Evolutionary conservation across 2,329 filamentous ascomycete genomes (phyloP), one percentile per base, ranked within the genome.

Genomic region (Cercospora sojina): DNA sequence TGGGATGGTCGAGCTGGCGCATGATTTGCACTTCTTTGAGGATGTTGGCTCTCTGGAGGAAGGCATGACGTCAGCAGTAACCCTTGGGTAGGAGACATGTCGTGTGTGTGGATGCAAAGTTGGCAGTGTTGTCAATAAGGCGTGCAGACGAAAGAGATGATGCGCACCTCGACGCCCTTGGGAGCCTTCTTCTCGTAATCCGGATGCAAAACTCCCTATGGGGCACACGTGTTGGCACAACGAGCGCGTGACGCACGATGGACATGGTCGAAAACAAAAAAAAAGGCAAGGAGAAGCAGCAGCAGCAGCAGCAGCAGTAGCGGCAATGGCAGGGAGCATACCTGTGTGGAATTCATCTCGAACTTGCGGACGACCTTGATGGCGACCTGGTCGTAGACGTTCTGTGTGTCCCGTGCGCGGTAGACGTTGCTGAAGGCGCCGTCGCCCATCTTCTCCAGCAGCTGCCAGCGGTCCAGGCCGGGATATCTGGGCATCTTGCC

Each of bases 281-380:
- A n/a, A n/a, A 23, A 35, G 64, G 56, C 49, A 66, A 67, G 53
- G 55, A 64, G 60, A 64, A 65, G 63, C 64, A 35, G 65, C 53
- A 35, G 43, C 12, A 47, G 43, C 43, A 49, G 43, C n/a, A 49
- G 49, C 49, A 27, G 51, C 51, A 55, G 51, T 27, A n/a, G 51
- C 51, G 31, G 51, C 27, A 55, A 31, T 18, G 13, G 23, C 51
- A 27, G 41, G 56, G 49, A 69, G 90, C 93, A 87, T 87, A 99
- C 95, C 92, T 98, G 95, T 84, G 90, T 93, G 72, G 90, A 93
- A 82, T 97, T 98, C 92, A 99, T 97, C 82, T 99, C 95, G 79
- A 92, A 98, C 82, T 98, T 98, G 77, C 95, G 91, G 70, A 99
- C 95, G 60, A 99, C 95, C 81, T 99, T 99, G 85, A 99, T 98